These are phyloP conservation scores for Polytolypa hystricis DNA, from an alignment of 2,329 filamentous ascomycete species.

Conservation along the genomic window DNA sequence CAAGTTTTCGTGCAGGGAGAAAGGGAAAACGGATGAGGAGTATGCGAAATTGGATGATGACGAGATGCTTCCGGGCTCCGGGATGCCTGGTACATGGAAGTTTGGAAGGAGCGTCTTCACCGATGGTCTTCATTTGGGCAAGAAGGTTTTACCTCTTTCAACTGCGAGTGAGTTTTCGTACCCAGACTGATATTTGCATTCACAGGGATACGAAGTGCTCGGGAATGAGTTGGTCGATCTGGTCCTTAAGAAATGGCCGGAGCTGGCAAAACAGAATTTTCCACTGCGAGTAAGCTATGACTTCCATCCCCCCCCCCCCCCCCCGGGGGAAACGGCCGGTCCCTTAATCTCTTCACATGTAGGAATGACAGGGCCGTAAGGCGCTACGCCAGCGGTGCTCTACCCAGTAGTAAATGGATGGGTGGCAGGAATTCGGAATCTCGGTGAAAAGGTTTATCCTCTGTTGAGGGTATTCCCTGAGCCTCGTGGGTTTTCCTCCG, in stretches of 20 bases:
- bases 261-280: conserved; percentile 11
- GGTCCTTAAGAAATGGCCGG: conserved; percentile 13
- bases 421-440: no score
- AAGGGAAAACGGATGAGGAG: conserved; percentile 9
- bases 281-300: conserved; percentile 8
- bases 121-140: conserved; percentile 28
- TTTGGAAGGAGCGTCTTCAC: conserved; percentile 28
- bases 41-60: conserved; percentile 19
- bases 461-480: conserved; percentile 40
- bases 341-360: no score
- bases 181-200: background rate
- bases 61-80: conserved; percentile 25
- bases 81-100: conserved; percentile 18
- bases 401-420: no score
- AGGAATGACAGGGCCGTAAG: no score
- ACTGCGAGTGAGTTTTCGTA: background rate
- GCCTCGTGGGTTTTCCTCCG: conserved; percentile 71
- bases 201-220: conserved; percentile 13
- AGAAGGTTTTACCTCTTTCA: conserved; percentile 9
- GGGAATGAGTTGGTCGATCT: conserved; percentile 10
- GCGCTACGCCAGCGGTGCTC: no score
- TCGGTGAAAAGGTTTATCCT: no score
- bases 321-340: no score
- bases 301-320: no score
- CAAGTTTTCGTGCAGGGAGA: conserved; percentile 11